Evolutionary conservation across 1,139 yeast genomes (phyloP), one percentile per base, ranked within the genome.

Genomic region (Arxiozyma heterogenica): DNA sequence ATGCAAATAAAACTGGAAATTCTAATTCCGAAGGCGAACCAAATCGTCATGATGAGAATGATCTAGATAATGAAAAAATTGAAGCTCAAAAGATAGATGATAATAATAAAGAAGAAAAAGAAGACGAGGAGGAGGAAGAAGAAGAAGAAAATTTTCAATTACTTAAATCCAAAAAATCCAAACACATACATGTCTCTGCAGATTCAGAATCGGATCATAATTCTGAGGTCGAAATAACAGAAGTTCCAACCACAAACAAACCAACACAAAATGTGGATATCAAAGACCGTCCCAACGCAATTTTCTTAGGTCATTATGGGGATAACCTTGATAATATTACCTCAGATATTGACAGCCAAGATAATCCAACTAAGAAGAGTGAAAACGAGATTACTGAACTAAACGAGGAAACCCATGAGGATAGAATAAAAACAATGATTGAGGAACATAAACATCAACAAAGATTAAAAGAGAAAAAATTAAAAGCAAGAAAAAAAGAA

Each of bases 241-340:
- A 42, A 12, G 18, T 22, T 1, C 18, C 41, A 30, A 18, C 18
- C 8, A 38, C 21, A 21, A 30, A 38, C 11, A 38, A 45, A 30
- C 7, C 41, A 20, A 30, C 8, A 22, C 12, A 22, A 4, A 22
- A 45, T 15, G 9, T 45, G n/a, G 41, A 30, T 30, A 27, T 27
- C 15, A 6, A 50, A 17, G 27, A 30, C 4, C 41, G 18, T 8
- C 47, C 47, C 7, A 64, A 62, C 43, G 54, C 59, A 12, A 70
- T 70, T 23, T 60, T 71, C 47, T 52, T 70, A 15, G 74, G 74
- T 4, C 64, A 63, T 20, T 70, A 68, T 58, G 73, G 73, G 15
- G 64, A 67, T 47, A 70, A 69, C 54, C 49, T 69, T 11, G 48
- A 49, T 12, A 41, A 22, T 18, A 50, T 41, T 20, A 18, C 11